These are phyloP conservation scores for Camelina laxa DNA, from an alignment of 345 rosid species.

Conservation along the genomic window DNA sequence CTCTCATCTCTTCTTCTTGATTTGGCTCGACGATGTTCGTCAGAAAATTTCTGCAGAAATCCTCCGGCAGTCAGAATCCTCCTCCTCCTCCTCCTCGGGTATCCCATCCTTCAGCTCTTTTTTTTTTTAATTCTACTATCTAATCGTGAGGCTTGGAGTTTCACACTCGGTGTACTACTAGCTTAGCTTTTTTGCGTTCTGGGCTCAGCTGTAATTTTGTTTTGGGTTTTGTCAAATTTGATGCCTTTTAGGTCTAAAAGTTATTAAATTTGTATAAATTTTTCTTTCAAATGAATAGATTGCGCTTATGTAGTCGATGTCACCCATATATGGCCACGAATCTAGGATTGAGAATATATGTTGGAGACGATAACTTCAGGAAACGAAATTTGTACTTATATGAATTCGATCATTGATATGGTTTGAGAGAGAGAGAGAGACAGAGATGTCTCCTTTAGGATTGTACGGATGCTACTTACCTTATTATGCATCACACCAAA, in stretches of 20 bases:
- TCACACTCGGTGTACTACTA: conserved; percentile 6
- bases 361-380: conserved; percentile 5
- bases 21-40: conserved; percentile 53
- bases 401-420: neutral
- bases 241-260: neutral
- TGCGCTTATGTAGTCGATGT: neutral
- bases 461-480: neutral
- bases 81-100: conserved; percentile 49
- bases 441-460: conserved; percentile 15
- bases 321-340: neutral
- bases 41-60: conserved; percentile 55
- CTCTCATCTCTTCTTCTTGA: conserved; percentile 15
- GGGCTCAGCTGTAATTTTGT: neutral
- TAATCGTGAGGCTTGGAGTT: neutral
- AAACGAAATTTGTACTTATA: neutral
- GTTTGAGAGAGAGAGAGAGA: conserved; percentile 6
- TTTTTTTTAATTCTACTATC: neutral
- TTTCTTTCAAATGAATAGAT: neutral
- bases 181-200: conserved; percentile 7
- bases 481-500: neutral
- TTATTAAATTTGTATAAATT: neutral
- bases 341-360: neutral
- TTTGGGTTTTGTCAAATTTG: neutral
- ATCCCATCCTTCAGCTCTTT: conserved; percentile 3
- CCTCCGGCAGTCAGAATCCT: conserved; percentile 33